Evolutionary conservation across 208 protist genomes (phyloP).

Genomic region (Porcisia deanei): DNA sequence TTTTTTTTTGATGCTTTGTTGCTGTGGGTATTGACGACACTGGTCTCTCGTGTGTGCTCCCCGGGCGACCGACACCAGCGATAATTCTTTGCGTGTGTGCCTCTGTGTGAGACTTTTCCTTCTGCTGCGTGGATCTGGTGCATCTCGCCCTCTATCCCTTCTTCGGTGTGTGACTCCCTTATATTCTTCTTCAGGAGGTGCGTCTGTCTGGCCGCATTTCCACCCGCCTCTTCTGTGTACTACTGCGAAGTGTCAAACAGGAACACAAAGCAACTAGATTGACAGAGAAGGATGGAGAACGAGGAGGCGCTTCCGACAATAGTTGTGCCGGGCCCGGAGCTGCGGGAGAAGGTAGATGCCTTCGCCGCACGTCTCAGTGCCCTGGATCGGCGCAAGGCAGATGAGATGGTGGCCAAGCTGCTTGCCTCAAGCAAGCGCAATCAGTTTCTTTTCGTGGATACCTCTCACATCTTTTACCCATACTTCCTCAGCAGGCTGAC

Average conservation of each 20-base stretch:
- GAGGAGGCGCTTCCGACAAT: slow-evolving; percentile 65
- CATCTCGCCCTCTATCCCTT: neutral
- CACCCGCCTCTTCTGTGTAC: neutral
- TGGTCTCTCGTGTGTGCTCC: neutral
- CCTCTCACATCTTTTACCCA: slow-evolving; percentile 88
- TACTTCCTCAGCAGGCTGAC: slow-evolving; percentile 88
- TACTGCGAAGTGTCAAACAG: neutral
- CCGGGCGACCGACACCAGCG: neutral
- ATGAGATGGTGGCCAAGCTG: slow-evolving; percentile 84
- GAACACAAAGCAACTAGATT: neutral
- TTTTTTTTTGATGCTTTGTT: neutral
- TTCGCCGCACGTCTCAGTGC: slow-evolving; percentile 73
- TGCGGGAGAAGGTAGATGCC: slow-evolving; percentile 73
- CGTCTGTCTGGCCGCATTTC: neutral
- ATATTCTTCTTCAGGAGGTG: neutral
- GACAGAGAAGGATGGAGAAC: slow-evolving; percentile 39
- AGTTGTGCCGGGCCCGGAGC: slow-evolving; percentile 80
- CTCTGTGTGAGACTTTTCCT: neutral
- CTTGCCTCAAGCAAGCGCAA: slow-evolving; percentile 73
- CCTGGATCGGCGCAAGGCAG: slow-evolving; percentile 71
- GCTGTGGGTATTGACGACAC: neutral
- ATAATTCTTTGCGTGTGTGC: neutral
- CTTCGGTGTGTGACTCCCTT: neutral
- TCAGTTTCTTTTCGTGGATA: slow-evolving; percentile 79
- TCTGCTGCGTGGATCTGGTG: neutral